Percentiles rank a stretch among this genome's conserved stretches.
Evolutionary conservation across 768 basidiomycete genomes (phyloP).

Genomic region (Cystofilobasidium macerans): DNA sequence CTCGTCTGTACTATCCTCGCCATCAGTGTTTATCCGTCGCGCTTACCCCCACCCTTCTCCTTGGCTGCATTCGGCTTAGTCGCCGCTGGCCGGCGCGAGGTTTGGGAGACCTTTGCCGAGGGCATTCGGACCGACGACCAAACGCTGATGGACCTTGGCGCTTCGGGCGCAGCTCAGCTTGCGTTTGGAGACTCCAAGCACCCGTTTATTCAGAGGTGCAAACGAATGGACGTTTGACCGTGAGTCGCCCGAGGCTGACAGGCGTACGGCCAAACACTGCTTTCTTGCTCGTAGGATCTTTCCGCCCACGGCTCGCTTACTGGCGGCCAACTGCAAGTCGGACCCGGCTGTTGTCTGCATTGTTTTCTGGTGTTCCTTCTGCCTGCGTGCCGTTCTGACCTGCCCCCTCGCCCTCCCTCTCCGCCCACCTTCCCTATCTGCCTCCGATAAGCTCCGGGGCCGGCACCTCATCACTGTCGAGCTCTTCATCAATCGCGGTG

Average conservation of each 20-base stretch:
- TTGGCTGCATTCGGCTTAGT: not conserved
- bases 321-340: constrained; percentile 2
- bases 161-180: not conserved
- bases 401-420: not conserved
- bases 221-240: too few species aligned
- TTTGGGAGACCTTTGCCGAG: constrained; percentile 19
- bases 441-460: constrained; percentile 1
- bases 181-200: not conserved
- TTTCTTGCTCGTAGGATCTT: not conserved
- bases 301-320: not conserved
- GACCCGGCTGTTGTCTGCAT: constrained; percentile 1
- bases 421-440: not conserved
- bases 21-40: not conserved
- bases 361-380: not conserved
- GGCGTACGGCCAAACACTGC: too few species aligned
- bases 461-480: constrained; percentile 5
- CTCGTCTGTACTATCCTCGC: too few species aligned
- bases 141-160: not conserved
- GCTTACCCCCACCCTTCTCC: not conserved
- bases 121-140: not conserved
- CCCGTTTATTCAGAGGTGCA: not conserved
- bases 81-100: constrained; percentile 18
- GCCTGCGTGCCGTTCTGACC: too few species aligned
- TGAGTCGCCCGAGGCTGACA: not conserved
- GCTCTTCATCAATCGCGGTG: constrained; percentile 7